Evolutionary conservation across 2,329 filamentous ascomycete species (phyloP), one percentile per base, ranked within the genome.

Genomic region (Cercospora nicotianae): DNA sequence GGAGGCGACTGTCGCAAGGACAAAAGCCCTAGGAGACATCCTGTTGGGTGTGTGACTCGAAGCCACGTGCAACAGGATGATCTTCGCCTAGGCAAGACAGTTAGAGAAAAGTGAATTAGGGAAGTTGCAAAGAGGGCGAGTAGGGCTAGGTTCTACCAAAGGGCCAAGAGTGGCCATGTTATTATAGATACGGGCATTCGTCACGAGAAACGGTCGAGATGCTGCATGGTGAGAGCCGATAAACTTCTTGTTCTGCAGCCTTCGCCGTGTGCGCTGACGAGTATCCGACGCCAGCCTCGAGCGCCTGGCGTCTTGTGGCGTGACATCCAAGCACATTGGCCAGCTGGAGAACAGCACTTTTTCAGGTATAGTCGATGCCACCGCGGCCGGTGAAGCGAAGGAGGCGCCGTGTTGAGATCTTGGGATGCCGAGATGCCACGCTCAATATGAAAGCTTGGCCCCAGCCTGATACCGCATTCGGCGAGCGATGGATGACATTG

Each of bases 351-450:
- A 10, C 33, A 33, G 55, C n/a, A 26, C 53, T 30, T 31, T 3
- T 53, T 51, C 42, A 36, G 61, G 61, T 12, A 63, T 63, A 63
- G 61, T 55, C 61, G 23, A 55, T 33, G 39, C 45, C 45, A 23
- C 28, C n/a, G 30, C 30, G 16, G 45, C 42, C 48, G 12, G 48
- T 20, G 23, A 63, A 63, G 61, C 61, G 28, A 55, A 23, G 18
- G 61, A 39, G 61, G 61, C 42, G 48, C 61, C 45, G 18, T 51
- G 42, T 28, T 31, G 60, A 51, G 60, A 51, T 13, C 26, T 31
- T 51, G 36, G 55, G 28, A 33, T 59, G 55, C 55, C 28, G 55
- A 59, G 55, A 59, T 59, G 55, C 55, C 28, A 59, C 30, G 18
- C 16, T 36, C 55, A 23, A 59, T 36, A 36, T 59, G 55, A 36